Conservation (phyloP, 2,329 filamentous ascomycete species). For the Scortechinia acanthostroma region DNA sequence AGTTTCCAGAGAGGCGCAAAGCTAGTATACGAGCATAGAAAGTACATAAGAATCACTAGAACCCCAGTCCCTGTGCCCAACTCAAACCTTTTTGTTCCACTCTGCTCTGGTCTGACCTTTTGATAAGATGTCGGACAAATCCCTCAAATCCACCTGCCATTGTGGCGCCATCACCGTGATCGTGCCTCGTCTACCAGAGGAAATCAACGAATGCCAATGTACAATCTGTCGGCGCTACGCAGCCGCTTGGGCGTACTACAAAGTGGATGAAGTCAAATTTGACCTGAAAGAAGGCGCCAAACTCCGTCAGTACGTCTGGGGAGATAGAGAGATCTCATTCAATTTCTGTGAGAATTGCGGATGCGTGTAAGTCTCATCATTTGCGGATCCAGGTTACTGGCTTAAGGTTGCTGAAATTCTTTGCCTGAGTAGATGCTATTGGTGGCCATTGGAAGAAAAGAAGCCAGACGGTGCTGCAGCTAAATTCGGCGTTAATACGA, state of each 20-base stretch:
- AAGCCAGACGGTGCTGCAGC: background rate
- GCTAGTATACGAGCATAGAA: no score
- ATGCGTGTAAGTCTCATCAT: conserved; percentile 6
- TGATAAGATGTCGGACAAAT: background rate
- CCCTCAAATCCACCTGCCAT: conserved; percentile 11
- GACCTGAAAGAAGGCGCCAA: conserved; percentile 6
- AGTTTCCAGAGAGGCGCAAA: no score
- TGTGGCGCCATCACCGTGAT: conserved; percentile 14
- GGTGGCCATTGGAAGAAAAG: background rate
- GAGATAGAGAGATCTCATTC: conserved; percentile 7
- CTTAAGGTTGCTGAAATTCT: background rate
- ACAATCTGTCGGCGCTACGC: conserved; percentile 17
- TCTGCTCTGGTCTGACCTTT: background rate
- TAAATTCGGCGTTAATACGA: background rate
- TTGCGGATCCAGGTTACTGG: background rate
- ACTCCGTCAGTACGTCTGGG: conserved; percentile 7
- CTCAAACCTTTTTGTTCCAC: background rate
- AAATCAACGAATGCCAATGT: conserved; percentile 15
- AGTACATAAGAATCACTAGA: background rate
- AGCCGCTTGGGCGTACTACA: conserved; percentile 18
- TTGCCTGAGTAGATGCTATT: background rate
- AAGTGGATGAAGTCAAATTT: conserved; percentile 12
- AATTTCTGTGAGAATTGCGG: conserved; percentile 8
- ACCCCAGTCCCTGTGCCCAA: background rate
- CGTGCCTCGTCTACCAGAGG: conserved; percentile 11